These are phyloP conservation scores for Salvia splendens DNA, from an alignment of 257 asterid genomes.

Conservation along the genomic window DNA sequence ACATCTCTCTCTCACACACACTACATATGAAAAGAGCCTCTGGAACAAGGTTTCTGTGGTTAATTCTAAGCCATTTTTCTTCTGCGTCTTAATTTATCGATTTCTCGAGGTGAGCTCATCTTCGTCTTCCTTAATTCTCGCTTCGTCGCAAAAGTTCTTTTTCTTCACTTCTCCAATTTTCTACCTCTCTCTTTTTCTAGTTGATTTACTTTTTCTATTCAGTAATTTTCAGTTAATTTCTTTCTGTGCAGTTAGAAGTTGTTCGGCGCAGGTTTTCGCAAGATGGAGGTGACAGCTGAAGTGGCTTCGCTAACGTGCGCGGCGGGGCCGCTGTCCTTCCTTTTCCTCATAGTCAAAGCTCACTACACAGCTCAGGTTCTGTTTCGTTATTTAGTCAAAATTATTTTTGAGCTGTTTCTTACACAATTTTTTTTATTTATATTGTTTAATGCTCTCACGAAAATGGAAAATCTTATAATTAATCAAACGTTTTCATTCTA, in stretches of 20 bases:
- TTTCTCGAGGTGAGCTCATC: conserved; percentile 15
- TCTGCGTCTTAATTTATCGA: conserved; percentile 8
- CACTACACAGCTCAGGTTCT: conserved; percentile 36
- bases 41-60: conserved; percentile 23
- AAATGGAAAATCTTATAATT: not conserved
- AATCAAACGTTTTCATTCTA: too few species aligned
- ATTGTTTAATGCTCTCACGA: not conserved
- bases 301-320: conserved; percentile 61
- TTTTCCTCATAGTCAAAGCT: conserved; percentile 40
- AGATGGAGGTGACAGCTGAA: conserved; percentile 53
- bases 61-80: conserved; percentile 2
- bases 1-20: conserved; percentile 27
- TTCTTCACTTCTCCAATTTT: too few species aligned
- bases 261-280: conserved; percentile 31
- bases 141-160: not conserved
- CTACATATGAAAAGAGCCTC: conserved; percentile 17
- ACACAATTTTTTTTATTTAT: not conserved
- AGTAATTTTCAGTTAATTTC: not conserved
- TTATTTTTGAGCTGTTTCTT: not conserved
- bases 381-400: not conserved
- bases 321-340: conserved; percentile 32
- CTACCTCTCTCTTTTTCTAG: not conserved
- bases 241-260: conserved; percentile 37
- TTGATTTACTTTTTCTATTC: not conserved
- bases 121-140: not conserved